phyloP scores from a whole-genome alignment of 192 early-diverging fungal species.

The Backusella circina region DNA sequence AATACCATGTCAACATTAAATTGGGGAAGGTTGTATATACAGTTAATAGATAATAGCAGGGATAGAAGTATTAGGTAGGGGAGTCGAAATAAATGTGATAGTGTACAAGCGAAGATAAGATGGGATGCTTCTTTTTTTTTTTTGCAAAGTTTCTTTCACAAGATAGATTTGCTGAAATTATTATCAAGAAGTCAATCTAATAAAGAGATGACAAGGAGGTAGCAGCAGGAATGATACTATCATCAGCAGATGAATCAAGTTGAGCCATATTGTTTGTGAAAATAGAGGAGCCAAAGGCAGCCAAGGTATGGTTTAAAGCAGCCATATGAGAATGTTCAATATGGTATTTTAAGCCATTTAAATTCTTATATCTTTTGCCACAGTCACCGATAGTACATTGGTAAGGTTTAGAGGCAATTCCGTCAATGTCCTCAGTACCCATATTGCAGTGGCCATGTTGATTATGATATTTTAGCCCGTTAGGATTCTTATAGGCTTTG shows the following conservation, averaged over 20 bases:
- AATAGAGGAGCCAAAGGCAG: constrained; percentile 24
- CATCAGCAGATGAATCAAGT: not conserved
- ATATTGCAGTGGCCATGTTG: constrained; percentile 85
- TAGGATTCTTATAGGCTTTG: constrained; percentile 98
- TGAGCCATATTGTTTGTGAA: not conserved
- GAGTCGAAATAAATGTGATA: not conserved
- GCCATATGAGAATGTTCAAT: constrained; percentile 82
- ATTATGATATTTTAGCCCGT: constrained; percentile 97
- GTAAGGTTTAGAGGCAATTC: constrained; percentile 64
- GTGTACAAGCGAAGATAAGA: not conserved
- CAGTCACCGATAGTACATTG: constrained; percentile 79
- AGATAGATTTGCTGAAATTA: not conserved
- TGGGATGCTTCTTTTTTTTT: not conserved
- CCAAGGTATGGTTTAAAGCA: constrained; percentile 33
- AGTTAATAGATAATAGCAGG: not conserved
- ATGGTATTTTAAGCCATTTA: constrained; percentile 96
- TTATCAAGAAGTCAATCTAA: not conserved
- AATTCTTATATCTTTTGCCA: constrained; percentile 94
- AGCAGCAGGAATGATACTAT: not conserved
- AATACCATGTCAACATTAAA: not conserved
- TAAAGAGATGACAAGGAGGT: not conserved
- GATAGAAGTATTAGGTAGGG: not conserved
- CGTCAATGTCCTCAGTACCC: constrained; percentile 47
- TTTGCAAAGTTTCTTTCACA: not conserved
- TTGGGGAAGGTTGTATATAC: not conserved